Evolutionary conservation across 1,284 basidiomycete genomes (phyloP).

Genomic region (Melampsora larici-populina): DNA sequence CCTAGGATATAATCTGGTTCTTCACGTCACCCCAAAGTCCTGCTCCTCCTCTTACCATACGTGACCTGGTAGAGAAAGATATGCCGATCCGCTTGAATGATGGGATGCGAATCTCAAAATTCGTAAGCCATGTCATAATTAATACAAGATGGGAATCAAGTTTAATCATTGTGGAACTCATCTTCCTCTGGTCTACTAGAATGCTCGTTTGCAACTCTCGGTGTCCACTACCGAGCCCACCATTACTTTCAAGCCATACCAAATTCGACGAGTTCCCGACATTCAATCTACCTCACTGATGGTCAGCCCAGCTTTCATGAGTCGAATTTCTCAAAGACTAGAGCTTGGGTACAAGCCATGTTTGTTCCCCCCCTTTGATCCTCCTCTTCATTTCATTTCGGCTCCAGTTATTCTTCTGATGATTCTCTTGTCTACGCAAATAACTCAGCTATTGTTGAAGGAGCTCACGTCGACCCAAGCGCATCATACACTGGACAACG

Average conservation of each 20-base stretch:
- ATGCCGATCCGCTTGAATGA: conserved; percentile 16
- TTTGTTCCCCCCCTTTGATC: not conserved
- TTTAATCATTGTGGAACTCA: not conserved
- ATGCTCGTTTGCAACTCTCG: conserved; percentile 31
- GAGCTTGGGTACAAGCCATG: conserved; percentile 21
- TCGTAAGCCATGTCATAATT: not conserved
- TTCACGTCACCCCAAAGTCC: conserved; percentile 16
- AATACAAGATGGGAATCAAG: too few relatives aligned
- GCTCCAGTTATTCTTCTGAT: not conserved
- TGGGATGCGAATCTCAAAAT: conserved; percentile 30
- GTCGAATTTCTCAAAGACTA: not conserved
- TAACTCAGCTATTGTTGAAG: conserved; percentile 20
- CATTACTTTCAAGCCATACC: conserved; percentile 6
- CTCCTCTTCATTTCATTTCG: not conserved
- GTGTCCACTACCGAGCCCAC: conserved; percentile 18
- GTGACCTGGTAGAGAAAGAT: conserved; percentile 23
- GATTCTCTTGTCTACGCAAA: not conserved
- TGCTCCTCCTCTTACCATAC: not conserved
- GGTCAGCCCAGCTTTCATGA: conserved; percentile 20
- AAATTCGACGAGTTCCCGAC: conserved; percentile 37
- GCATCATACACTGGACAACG: conserved; percentile 10
- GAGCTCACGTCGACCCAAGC: conserved; percentile 10
- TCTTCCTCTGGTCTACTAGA: not conserved
- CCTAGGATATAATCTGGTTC: conserved; percentile 23
- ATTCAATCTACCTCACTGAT: conserved; percentile 18